Conservation (phyloP, 139 green algal genomes). For the Picochlorum sp. region DNA sequence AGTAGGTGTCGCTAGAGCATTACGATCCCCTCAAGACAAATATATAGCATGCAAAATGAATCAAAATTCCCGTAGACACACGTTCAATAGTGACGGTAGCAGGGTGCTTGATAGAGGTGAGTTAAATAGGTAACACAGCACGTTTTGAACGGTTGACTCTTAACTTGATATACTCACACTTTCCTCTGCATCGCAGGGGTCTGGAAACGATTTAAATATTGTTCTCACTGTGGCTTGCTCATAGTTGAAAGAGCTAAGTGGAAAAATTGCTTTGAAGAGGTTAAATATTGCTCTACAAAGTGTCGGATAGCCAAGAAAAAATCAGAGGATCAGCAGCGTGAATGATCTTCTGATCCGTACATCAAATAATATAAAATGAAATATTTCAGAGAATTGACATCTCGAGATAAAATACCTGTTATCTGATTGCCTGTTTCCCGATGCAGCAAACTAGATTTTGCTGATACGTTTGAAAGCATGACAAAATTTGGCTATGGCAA, state of each 20-base stretch:
- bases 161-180: too few relatives aligned
- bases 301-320: background rate
- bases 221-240: constrained; percentile 13
- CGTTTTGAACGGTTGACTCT: too few relatives aligned
- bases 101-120: constrained; percentile 14
- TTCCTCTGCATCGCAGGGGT: too few relatives aligned
- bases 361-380: too few relatives aligned
- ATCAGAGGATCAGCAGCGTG: background rate
- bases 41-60: too few relatives aligned
- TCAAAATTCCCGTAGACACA: background rate
- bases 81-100: constrained; percentile 1
- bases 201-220: constrained; percentile 21
- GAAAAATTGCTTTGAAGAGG: constrained; percentile 13
- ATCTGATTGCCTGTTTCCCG: background rate
- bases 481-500: constrained; percentile 61
- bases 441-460: background rate
- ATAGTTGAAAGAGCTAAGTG: constrained; percentile 17
- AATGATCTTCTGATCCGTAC: background rate
- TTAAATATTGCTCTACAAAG: constrained; percentile 12
- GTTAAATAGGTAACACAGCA: too few relatives aligned
- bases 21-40: too few relatives aligned
- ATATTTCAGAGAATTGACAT: too few relatives aligned
- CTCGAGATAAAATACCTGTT: background rate
- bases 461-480: constrained; percentile 35
- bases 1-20: too few relatives aligned